Evolutionary conservation across 164 flowering plant genomes (phyloP).

Genomic region (Aristolochia californica): DNA sequence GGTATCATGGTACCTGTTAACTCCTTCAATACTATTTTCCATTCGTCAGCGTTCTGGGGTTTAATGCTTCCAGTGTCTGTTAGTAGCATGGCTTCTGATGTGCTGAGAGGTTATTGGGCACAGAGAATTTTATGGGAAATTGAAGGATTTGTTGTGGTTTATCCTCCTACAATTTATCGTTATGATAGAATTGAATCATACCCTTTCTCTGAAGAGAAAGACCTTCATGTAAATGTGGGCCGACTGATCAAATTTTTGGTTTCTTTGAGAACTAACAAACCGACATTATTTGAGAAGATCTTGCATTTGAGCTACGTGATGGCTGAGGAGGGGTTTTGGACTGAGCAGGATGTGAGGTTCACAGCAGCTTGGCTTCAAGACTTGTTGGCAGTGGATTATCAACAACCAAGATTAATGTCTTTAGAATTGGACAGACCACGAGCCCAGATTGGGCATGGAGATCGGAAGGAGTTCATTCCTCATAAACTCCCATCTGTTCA

Average conservation of each 20-base stretch:
- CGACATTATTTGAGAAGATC: slow-evolving; percentile 73
- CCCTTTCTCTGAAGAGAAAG: slow-evolving; percentile 96
- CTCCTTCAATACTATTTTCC: slow-evolving; percentile 84
- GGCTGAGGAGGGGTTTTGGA: slow-evolving; percentile 98
- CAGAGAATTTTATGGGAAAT: slow-evolving; percentile 97
- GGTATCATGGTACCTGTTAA: slow-evolving; percentile 89
- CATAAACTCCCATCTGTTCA: slow-evolving; percentile 90
- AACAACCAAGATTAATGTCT: slow-evolving; percentile 91
- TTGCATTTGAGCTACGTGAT: slow-evolving; percentile 74
- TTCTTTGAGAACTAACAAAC: slow-evolving; percentile 72
- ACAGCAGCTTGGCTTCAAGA: slow-evolving; percentile 99
- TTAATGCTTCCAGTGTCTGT: slow-evolving; percentile 95
- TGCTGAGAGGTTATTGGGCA: slow-evolving; percentile 93
- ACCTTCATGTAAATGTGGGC: slow-evolving; percentile 94
- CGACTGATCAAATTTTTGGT: slow-evolving; percentile 73
- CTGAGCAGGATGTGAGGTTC: slow-evolving; percentile 71
- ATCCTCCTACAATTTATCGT: slow-evolving; percentile 88
- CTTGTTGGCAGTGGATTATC: slow-evolving; percentile 85
- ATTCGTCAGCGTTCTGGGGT: slow-evolving; percentile 91
- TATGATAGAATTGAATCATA: slow-evolving; percentile 56
- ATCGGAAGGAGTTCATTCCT: slow-evolving; percentile 78
- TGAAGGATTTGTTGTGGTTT: slow-evolving; percentile 82
- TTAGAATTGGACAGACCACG: slow-evolving; percentile 68
- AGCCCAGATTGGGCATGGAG: slow-evolving; percentile 87
- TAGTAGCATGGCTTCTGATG: slow-evolving; percentile 95